These are phyloP conservation scores for Cotoneaster glaucophyllus DNA, from an alignment of 306 rosid genomes.

Conservation along the genomic window DNA sequence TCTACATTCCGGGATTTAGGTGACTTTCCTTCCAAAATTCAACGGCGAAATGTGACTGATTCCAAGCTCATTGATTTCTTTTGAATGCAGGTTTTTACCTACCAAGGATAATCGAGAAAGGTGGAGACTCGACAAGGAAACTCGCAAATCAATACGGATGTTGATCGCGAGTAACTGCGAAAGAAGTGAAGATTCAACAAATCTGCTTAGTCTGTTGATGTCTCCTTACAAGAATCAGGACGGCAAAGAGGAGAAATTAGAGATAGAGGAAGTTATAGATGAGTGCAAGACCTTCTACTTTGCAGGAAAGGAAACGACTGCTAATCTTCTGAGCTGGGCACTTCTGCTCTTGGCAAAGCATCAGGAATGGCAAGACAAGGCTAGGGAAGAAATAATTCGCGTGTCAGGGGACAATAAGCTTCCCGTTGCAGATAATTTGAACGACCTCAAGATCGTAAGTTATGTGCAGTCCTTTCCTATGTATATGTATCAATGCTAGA, in stretches of 20 bases:
- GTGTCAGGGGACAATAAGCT: slow-evolving; percentile 14
- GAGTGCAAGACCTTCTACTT: slow-evolving; percentile 76
- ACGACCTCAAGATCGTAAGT: slow-evolving; percentile 61
- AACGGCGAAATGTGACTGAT: background rate
- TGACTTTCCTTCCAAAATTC: background rate
- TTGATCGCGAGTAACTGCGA: slow-evolving; percentile 32
- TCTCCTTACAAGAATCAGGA: slow-evolving; percentile 46
- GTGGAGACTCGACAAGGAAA: slow-evolving; percentile 58
- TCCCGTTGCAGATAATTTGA: slow-evolving; percentile 30
- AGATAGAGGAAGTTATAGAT: slow-evolving; percentile 46
- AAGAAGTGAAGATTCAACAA: slow-evolving; percentile 25
- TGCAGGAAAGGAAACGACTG: slow-evolving; percentile 65
- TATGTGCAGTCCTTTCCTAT: background rate
- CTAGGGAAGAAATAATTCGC: slow-evolving; percentile 50
- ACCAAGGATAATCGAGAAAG: slow-evolving; percentile 66
- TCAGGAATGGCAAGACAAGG: slow-evolving; percentile 63
- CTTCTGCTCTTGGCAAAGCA: slow-evolving; percentile 49
- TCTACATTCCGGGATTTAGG: slow-evolving; percentile 83
- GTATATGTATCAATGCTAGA: too few relatives aligned
- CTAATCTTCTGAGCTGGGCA: slow-evolving; percentile 58
- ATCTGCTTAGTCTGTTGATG: slow-evolving; percentile 47
- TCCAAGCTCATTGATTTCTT: too few relatives aligned
- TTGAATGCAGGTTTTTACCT: slow-evolving; percentile 42
- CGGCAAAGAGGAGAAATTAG: slow-evolving; percentile 52
- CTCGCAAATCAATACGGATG: slow-evolving; percentile 43